Evolutionary conservation across 106 monocot species (phyloP), one percentile per base, ranked within the genome.

Genomic region (Dendrobium catenatum): DNA sequence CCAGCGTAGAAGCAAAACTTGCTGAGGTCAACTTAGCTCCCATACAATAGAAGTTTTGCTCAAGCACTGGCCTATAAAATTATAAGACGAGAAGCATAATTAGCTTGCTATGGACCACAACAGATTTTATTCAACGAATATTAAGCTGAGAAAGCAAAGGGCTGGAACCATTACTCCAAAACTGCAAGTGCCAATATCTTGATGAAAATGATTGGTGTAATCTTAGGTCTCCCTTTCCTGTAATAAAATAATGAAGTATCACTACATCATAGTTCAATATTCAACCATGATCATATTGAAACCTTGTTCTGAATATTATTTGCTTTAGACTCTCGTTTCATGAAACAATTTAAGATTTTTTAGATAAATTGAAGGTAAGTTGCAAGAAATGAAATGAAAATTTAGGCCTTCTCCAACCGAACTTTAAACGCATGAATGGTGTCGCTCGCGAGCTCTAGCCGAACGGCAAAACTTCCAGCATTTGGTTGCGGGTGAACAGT

Each of bases 151-250:
- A 48, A 41, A 55, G 58, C 24, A 19, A 76, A 6, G 19, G 16
- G 40, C 16, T 47, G 47, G 51, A 31, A 24, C n/a, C 9, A 81
- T n/a, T 88, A 93, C 96, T 91, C 90, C 3, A 91, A 85, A 10
- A 91, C 77, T 7, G 75, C 96, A 15, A 91, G 68, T 26, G 75
- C 80, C 75, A 87, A 48, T 76, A 93, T 91, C 89, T 96, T 91
- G 70, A 90, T 55, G 79, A 96, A 93, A 61, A 83, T 42, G 29
- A 78, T 49, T 2, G 81, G 26, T 24, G 91, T 93, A 86, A 96
- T 88, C 90, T 89, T 96, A 2, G 96, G 91, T 79, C 96, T 90
- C 81, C 68, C 83, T 76, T 91, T 91, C 84, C 93, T 96, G 86
- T 83, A 73, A 6, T 43, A 26, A 46, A 78, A 73, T 15, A 42